Conservation (phyloP, 495 filamentous ascomycete species). For the Penicillium tannophilum region DNA sequence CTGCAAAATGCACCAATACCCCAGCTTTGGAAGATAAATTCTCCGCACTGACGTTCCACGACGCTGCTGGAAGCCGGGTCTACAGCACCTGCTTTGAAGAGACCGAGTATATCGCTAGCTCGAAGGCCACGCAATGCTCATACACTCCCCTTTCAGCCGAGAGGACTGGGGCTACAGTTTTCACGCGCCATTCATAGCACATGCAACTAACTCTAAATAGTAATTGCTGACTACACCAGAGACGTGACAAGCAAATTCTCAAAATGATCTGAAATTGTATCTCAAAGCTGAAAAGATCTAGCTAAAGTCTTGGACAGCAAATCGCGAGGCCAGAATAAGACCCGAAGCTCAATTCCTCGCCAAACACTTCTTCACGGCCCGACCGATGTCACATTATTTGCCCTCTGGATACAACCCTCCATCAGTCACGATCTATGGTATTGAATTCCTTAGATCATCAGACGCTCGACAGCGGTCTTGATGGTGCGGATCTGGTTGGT, state of each 20-base stretch:
- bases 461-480: conserved; percentile 94
- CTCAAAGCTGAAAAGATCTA: conserved; percentile 17
- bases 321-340: not conserved
- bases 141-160: not conserved
- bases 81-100: too few species aligned
- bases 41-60: not conserved
- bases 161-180: not conserved
- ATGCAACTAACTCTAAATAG: not conserved
- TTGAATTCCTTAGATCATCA: conserved; percentile 75
- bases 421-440: not conserved
- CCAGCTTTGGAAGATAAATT: not conserved
- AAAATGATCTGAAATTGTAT: conserved; percentile 17
- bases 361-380: not conserved
- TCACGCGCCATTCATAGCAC: not conserved
- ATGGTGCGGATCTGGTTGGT: conserved; percentile 79
- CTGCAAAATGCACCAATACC: not conserved
- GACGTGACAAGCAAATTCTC: conserved; percentile 6
- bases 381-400: not conserved
- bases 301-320: conserved; percentile 26
- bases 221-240: not conserved
- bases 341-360: not conserved
- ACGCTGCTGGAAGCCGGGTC: not conserved
- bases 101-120: not conserved
- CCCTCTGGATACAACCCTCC: not conserved
- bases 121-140: not conserved